Conservation (phyloP, 257 asterid genomes). For the Oldenlandia corymbosa region DNA sequence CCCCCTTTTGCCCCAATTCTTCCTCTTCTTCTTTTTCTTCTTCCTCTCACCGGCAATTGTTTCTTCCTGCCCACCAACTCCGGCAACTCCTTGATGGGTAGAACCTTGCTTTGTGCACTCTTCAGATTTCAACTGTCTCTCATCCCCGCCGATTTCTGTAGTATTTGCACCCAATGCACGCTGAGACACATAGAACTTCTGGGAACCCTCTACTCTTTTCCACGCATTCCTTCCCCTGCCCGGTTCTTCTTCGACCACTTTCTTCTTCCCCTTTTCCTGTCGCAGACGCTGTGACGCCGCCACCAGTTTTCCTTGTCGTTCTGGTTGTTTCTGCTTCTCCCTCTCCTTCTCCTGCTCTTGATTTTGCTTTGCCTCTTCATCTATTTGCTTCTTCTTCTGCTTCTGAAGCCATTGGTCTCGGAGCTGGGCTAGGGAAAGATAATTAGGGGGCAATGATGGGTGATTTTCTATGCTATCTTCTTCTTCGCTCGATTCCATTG, state of each 20-base stretch:
- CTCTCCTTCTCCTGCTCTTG: slow-evolving; percentile 20
- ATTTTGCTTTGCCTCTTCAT: not conserved
- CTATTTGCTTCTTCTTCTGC: slow-evolving; percentile 19
- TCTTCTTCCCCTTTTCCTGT: slow-evolving; percentile 5
- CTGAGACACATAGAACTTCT: not conserved
- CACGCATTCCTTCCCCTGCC: not conserved
- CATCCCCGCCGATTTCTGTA: slow-evolving; percentile 8
- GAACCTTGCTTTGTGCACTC: slow-evolving; percentile 15
- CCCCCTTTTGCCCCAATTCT: not conserved
- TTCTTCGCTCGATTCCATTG: too few relatives aligned
- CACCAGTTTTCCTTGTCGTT: slow-evolving; percentile 9
- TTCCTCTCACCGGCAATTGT: too few relatives aligned
- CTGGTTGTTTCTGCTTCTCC: slow-evolving; percentile 19
- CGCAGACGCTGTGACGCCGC: not conserved
- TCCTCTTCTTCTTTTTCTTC: slow-evolving; percentile 2
- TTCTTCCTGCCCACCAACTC: not conserved
- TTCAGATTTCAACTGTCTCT: slow-evolving; percentile 25
- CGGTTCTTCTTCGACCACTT: slow-evolving; percentile 1
- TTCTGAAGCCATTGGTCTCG: slow-evolving; percentile 54
- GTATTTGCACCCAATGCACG: slow-evolving; percentile 1
- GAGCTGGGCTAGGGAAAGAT: slow-evolving; percentile 55
- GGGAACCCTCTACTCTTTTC: not conserved
- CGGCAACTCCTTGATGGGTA: not conserved
- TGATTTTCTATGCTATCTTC: slow-evolving; percentile 11
- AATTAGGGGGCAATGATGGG: slow-evolving; percentile 52